These are phyloP conservation scores for Fusarium veterinarium DNA, from an alignment of 2,329 filamentous ascomycete genomes.

Conservation along the genomic window DNA sequence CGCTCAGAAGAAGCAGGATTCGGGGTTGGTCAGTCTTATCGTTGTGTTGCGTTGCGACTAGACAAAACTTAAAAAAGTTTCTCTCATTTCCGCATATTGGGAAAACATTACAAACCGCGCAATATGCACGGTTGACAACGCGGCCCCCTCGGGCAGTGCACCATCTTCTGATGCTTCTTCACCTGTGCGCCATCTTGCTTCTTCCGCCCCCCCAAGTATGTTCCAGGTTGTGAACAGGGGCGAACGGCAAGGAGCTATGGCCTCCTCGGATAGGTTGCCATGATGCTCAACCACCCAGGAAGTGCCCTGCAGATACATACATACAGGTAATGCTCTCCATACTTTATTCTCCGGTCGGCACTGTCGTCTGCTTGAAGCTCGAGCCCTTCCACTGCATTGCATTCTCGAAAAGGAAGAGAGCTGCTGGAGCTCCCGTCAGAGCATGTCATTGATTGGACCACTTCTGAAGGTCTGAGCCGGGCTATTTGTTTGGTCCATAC, in stretches of 20 bases:
- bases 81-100: neutral
- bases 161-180: constrained; percentile 4
- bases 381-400: neutral
- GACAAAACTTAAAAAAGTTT: neutral
- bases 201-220: constrained; percentile 14
- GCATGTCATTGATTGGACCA: neutral
- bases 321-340: constrained; percentile 17
- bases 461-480: neutral
- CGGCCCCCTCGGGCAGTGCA: neutral
- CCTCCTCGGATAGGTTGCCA: constrained; percentile 20
- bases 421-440: neutral
- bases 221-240: constrained; percentile 19
- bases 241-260: constrained; percentile 33
- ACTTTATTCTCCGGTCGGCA: constrained; percentile 11
- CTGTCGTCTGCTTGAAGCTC: constrained; percentile 2
- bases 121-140: constrained; percentile 9
- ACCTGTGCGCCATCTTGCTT: constrained; percentile 17
- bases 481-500: neutral
- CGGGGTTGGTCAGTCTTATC: neutral
- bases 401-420: neutral
- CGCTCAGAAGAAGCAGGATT: neutral
- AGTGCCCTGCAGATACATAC: constrained; percentile 15
- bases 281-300: constrained; percentile 20
- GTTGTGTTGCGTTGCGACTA: neutral
- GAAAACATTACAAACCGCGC: neutral